Conservation (phyloP, 169 alveolate genomes). For the Eimeria tenella region DNA sequence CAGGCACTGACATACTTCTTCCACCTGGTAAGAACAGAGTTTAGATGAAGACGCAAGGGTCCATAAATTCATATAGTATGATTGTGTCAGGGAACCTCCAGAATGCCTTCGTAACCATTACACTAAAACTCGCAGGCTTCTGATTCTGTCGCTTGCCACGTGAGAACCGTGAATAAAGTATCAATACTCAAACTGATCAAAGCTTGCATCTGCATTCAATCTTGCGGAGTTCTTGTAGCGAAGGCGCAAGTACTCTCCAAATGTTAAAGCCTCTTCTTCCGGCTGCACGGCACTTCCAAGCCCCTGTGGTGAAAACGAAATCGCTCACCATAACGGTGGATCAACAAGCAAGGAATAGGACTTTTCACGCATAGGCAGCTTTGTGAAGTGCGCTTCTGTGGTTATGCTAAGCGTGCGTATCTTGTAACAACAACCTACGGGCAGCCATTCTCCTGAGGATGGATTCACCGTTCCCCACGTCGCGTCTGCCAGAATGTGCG, state of each 20-base stretch:
- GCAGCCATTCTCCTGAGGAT: constrained; percentile 58
- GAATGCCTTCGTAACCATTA: too few species aligned
- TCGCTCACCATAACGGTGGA: neutral
- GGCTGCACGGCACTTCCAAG: neutral
- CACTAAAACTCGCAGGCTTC: too few species aligned
- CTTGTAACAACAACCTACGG: constrained; percentile 24
- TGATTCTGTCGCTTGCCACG: too few species aligned
- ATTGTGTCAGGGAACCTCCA: too few species aligned
- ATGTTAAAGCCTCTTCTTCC: constrained; percentile 20
- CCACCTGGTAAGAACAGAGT: constrained; percentile 46
- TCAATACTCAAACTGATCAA: too few species aligned
- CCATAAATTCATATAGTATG: too few species aligned
- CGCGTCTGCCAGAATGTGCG: constrained; percentile 72
- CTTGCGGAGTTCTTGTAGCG: constrained; percentile 58
- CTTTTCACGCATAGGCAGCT: neutral
- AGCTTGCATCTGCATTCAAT: constrained; percentile 50
- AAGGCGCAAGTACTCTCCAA: constrained; percentile 69
- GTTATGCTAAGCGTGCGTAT: neutral
- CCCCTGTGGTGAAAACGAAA: neutral
- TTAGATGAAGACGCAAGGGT: neutral
- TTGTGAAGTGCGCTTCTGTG: neutral
- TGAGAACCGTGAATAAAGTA: too few species aligned
- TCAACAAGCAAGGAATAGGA: neutral
- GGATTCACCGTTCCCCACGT: constrained; percentile 78
- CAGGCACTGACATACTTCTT: constrained; percentile 36